Evolutionary conservation across 2,329 filamentous ascomycete species (phyloP), one percentile per base, ranked within the genome.

Genomic region (Colletotrichum melonis): DNA sequence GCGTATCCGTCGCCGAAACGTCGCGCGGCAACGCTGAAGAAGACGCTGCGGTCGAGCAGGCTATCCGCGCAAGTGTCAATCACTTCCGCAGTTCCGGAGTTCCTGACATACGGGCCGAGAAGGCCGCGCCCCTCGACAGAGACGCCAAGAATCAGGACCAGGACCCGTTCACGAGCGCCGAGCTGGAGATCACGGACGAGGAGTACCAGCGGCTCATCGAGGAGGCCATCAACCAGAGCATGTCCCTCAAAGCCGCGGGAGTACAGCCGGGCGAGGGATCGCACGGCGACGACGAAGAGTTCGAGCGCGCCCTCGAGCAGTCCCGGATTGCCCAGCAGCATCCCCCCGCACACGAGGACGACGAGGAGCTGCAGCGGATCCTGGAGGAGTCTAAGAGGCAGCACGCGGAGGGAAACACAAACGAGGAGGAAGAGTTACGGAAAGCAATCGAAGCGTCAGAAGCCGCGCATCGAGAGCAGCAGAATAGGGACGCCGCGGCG

Each of bases 11-110:
- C 1, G 84, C 85, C 8, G 89, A 93, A 78, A 95, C 93, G 0
- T 95, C 93, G 0, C 87, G 85, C 1, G 94, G 94, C 12, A 87
- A 96, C 75, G 79, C 86, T 0, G 87, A 90, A 24, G 93, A 97
- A 80, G 94, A 97, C 78, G 87, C 87, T 26, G 86, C 89, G 72
- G 87, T 97, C 60, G 94, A 95, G 79, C 87, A 90, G 24, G 94
- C 94, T 1, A 93, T 97, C 63, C 88, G 93, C 16, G 91, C 93
- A 5, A 94, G 92, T 75, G 86, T 97, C 19, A 84, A 84, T 16
- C 91, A 93, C 46, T 82, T 89, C 74, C 83, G 81, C 46, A 79
- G 69, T 57, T 69, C 57, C 2, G 74, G 78, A 0, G 67, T 77
- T 3, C 75, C 75, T 8, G 68, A 70, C 46, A 35, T 64, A 52